phyloP scores from a whole-genome alignment of 192 early-diverging fungal species.

The Tieghemiomyces parasiticus region DNA sequence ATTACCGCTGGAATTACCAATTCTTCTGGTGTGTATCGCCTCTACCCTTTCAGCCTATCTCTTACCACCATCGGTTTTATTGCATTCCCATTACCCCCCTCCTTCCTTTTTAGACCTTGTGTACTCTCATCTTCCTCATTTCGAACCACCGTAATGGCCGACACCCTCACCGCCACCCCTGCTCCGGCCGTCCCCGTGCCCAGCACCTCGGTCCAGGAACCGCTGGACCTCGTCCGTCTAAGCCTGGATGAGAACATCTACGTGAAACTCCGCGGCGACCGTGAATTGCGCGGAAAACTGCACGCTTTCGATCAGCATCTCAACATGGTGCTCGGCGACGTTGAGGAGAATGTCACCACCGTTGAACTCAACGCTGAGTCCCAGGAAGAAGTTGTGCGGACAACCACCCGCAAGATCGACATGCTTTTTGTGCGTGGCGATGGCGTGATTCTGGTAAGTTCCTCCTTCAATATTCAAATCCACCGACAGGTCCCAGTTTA shows the following conservation, averaged over 20 bases:
- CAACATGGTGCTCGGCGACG: constrained; percentile 93
- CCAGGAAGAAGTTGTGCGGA: constrained; percentile 35
- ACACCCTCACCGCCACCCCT: not conserved
- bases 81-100: no score
- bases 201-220: constrained; percentile 55
- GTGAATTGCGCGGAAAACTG: constrained; percentile 80
- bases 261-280: constrained; percentile 92
- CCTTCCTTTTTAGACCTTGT: no score
- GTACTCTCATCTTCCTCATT: no score
- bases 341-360: constrained; percentile 83
- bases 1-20: no score
- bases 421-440: constrained; percentile 99
- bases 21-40: no score
- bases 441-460: constrained; percentile 90
- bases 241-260: constrained; percentile 93
- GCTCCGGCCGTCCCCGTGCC: no score
- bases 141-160: constrained; percentile 5
- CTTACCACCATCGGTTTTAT: no score
- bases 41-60: no score
- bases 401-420: constrained; percentile 45
- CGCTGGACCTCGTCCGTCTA: constrained; percentile 87
- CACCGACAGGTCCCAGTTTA: no score
- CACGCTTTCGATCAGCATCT: constrained; percentile 97
- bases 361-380: constrained; percentile 80
- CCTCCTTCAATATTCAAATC: no score